phyloP scores from a whole-genome alignment of 2,329 filamentous ascomycete genomes.

The Decorospora gaudefroyi region DNA sequence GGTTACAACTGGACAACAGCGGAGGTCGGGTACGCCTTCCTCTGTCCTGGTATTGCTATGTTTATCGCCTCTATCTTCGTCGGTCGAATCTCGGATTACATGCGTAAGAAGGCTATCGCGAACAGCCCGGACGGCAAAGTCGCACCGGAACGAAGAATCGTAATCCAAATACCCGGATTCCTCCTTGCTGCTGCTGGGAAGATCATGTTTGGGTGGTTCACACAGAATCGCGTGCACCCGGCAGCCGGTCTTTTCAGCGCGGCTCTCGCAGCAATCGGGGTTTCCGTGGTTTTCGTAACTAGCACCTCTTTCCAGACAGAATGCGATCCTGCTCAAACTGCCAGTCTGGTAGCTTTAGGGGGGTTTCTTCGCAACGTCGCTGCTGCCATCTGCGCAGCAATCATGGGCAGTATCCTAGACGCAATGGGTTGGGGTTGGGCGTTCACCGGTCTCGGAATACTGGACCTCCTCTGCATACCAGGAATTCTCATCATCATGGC shows the following conservation, averaged over 20 bases:
- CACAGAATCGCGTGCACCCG: conserved; percentile 30
- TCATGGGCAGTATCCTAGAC: conserved; percentile 43
- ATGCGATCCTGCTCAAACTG: conserved; percentile 48
- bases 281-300: conserved; percentile 49
- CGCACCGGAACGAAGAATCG: conserved; percentile 49
- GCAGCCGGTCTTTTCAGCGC: conserved; percentile 22
- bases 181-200: conserved; percentile 48
- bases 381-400: conserved; percentile 48
- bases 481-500: conserved; percentile 29
- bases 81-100: conserved; percentile 49
- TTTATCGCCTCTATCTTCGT: conserved; percentile 46
- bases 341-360: conserved; percentile 50
- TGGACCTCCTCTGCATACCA: conserved; percentile 40
- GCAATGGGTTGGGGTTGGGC: conserved; percentile 49
- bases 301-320: conserved; percentile 52
- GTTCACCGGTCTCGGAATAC: conserved; percentile 47
- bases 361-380: conserved; percentile 50
- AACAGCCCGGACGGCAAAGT: conserved; percentile 32
- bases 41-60: conserved; percentile 44
- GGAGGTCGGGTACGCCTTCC: conserved; percentile 46
- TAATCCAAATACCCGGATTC: conserved; percentile 50
- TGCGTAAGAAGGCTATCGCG: conserved; percentile 33
- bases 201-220: conserved; percentile 52
- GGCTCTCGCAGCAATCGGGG: conserved; percentile 48
- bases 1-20: conserved; percentile 45